Evolutionary conservation across 2,329 filamentous ascomycete species (phyloP), one percentile per base, ranked within the genome.

Genomic region (Penicillium sp.): DNA sequence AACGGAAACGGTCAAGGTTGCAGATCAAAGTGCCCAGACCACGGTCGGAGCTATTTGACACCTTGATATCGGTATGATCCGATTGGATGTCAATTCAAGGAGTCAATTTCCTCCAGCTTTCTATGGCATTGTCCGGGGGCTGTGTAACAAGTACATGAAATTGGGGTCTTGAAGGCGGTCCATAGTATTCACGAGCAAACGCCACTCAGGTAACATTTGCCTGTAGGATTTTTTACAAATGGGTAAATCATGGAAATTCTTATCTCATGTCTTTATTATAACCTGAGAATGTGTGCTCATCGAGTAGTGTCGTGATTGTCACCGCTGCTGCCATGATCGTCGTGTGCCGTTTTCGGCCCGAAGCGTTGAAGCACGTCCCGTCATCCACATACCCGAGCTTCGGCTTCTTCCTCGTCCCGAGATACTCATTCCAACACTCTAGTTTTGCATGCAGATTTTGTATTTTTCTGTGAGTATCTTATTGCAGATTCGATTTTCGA

Each of bases 331-430:
- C 10, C 8, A 26, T 8, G 10, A 16, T 26, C 6, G 26, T 11
- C 19, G 6, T 7, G 33, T 42, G 35, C 51, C 51, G 51, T 53
- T 53, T 53, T 42, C 51, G 51, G 51, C 51, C 35, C 51, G 51
- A 53, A 40, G 33, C 14, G 19, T 28, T 16, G 5, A 40, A 53
- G 35, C 16, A 16, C 37, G 25, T n/a, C 22, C 37, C 14, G 51
- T 48, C 25, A 25, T 6, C 3, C 3, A 48, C 25, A 45, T 10
- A 30, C 14, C 43, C 45, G 45, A 48, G 30, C 16, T 10, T 48
- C 16, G 45, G 45, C 26, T n/a, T 48, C 16, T 19, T 4, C 45
- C n/a, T 48, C 16, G n/a, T 10, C 14, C 22, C 22, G 43, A 26
- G 43, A 40, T 40, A 19, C 8, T 43, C 19, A 43, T 25, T 43